Base-by-base conservation (phyloP, 2,329 filamentous ascomycete species). In the Leptosphaerulina australis region DNA sequence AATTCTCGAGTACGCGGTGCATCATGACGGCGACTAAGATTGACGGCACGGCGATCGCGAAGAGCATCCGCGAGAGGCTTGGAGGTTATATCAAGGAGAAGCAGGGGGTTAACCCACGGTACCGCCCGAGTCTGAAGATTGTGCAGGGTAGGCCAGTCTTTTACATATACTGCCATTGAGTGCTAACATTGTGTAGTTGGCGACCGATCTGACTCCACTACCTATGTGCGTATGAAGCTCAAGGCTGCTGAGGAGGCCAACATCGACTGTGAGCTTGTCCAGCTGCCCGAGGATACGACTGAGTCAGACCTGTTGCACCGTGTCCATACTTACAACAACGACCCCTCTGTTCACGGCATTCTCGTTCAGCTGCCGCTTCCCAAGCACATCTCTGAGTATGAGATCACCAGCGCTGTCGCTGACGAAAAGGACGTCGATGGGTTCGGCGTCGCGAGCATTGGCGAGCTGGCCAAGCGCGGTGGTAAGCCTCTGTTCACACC, bases 211-310 rank as follows among this genome's bases (percentile, higher is more conserved):
- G 94, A 99, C 78, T 97, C 92, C 28, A 88, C 90, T 69, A 97
- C 93, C 43, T 99, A 99, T 88, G 93, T 99, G 76, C 92, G 92
- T 77, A 99, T 99, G 94, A 99, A 99, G 81, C 79, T 97, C 69
- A 99, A 97, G 83, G 94, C 94, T 60, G 94, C 94, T 50, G 81
- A 90, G 73, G 94, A 97, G 89, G 91, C 92, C 69, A 91, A 90
- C 69, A 97, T 99, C 70, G 81, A 83, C 57, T 97, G 93, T 79
- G 88, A 92, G 68, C 79, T 97, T 58, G 79, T 95, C 62, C 90
- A 93, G 70, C 90, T 92, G 66, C 85, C 90, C 40, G 90, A 93
- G 65, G 81, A 86, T 55, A 88, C 92, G 71, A 85, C 86, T 45
- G 90, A 97, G 77, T 79, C 87, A 45, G 92, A 97, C 77, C 84